These are phyloP conservation scores for Phialophora tarda DNA, from an alignment of 2,329 filamentous ascomycete genomes.

Conservation along the genomic window DNA sequence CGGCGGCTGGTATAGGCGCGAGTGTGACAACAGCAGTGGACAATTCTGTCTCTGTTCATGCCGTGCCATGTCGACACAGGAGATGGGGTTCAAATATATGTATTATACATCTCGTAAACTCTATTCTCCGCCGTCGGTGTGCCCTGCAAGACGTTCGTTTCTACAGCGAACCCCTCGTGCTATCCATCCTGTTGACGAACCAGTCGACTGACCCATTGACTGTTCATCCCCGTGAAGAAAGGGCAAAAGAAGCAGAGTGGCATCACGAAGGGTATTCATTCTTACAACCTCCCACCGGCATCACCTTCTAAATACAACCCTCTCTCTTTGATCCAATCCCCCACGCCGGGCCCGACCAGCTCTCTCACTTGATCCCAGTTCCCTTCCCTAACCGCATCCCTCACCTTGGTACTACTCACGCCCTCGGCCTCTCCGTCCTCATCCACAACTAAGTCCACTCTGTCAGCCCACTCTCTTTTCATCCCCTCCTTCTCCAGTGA, in stretches of 20 bases:
- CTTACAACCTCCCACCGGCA: not conserved
- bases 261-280: not conserved
- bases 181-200: not conserved
- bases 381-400: conserved; percentile 44
- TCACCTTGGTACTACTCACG: conserved; percentile 53
- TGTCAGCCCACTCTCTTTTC: conserved; percentile 51
- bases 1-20: too few species aligned
- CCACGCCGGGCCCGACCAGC: conserved; percentile 42
- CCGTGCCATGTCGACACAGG: not conserved
- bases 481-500: conserved; percentile 46
- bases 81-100: not conserved
- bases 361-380: conserved; percentile 44
- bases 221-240: not conserved
- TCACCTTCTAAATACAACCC: conserved; percentile 25
- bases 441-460: conserved; percentile 50
- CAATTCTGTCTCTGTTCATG: not conserved
- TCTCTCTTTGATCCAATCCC: conserved; percentile 31
- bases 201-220: too few species aligned
- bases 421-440: conserved; percentile 42
- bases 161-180: not conserved
- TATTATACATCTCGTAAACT: not conserved
- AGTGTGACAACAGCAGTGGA: not conserved
- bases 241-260: not conserved
- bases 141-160: not conserved
- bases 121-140: not conserved